A percentile compares a stretch with the other conserved stretches of the same genome.
These are phyloP conservation scores for Abelmoschus esculentus DNA, from an alignment of 345 rosid species.

Conservation along the genomic window DNA sequence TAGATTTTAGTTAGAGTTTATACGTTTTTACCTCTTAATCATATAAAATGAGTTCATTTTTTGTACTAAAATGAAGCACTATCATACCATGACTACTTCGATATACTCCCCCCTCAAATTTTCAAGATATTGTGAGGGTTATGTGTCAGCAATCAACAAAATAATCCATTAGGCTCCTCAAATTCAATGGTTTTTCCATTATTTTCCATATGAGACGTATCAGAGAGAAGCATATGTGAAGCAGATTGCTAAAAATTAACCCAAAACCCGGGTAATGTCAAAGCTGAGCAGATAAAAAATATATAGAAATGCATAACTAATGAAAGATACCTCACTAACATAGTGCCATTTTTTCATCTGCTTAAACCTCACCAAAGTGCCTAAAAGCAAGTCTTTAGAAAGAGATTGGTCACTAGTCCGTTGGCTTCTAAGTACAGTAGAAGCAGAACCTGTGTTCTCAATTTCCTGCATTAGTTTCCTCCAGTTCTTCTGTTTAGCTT, in stretches of 20 bases:
- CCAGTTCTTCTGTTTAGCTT: conserved; percentile 76
- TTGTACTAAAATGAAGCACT: background rate
- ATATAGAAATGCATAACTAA: background rate
- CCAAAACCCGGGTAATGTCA: background rate
- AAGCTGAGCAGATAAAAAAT: background rate
- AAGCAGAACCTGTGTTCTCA: conserved; percentile 60
- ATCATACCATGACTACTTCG: background rate
- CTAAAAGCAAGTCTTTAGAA: conserved; percentile 67
- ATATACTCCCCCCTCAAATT: background rate
- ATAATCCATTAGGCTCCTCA: background rate
- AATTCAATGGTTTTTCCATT: background rate
- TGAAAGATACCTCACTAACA: conserved; percentile 66
- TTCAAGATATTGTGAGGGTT: background rate
- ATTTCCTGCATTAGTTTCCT: conserved; percentile 71
- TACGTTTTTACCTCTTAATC: background rate
- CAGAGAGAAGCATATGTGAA: background rate
- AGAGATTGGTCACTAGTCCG: conserved; percentile 39
- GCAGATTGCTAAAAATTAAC: background rate
- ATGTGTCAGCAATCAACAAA: background rate
- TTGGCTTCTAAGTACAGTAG: conserved; percentile 49
- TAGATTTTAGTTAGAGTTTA: background rate
- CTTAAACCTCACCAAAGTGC: conserved; percentile 84
- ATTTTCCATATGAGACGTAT: background rate
- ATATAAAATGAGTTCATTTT: background rate
- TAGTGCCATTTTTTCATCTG: conserved; percentile 84